Conservation (phyloP, 192 early-diverging fungal species). For the Spinellus fusiger region DNA sequence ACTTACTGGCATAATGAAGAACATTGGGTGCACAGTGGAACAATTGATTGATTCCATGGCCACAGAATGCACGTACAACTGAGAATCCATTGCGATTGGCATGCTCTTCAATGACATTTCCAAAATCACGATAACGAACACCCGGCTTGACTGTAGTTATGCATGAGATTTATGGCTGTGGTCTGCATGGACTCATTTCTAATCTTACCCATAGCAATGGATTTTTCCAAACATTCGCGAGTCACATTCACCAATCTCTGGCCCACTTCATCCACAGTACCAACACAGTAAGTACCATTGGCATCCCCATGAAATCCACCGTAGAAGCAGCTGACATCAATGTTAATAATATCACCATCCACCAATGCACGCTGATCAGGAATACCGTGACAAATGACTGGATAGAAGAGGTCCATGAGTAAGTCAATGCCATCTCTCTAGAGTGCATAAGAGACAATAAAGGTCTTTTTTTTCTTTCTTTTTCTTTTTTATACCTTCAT, state of each 20-base stretch:
- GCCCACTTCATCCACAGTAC: constrained; percentile 74
- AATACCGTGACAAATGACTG: constrained; percentile 97
- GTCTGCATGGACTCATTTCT: background rate
- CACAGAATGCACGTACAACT: constrained; percentile 86
- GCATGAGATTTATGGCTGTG: background rate
- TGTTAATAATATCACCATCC: constrained; percentile 95
- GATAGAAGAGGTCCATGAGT: too few species aligned
- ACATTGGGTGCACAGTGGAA: constrained; percentile 91
- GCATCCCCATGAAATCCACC: constrained; percentile 93
- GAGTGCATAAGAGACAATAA: constrained; percentile 36
- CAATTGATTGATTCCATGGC: constrained; percentile 82
- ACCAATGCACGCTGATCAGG: constrained; percentile 88
- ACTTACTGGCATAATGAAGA: constrained; percentile 80
- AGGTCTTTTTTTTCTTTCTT: too few species aligned
- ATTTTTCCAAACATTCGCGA: constrained; percentile 81
- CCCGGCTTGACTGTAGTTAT: constrained; percentile 75
- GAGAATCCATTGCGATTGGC: constrained; percentile 81
- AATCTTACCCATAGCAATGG: constrained; percentile 78
- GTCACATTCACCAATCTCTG: constrained; percentile 72
- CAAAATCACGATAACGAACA: constrained; percentile 84
- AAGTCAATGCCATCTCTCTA: constrained; percentile 96
- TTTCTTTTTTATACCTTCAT: constrained; percentile 22
- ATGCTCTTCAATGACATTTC: constrained; percentile 80
- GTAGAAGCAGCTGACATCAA: constrained; percentile 86
- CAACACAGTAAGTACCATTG: constrained; percentile 90